Evolutionary conservation across 2,329 filamentous ascomycete species (phyloP), one percentile per base, ranked within the genome.

Genomic region (Cytospora mali): DNA sequence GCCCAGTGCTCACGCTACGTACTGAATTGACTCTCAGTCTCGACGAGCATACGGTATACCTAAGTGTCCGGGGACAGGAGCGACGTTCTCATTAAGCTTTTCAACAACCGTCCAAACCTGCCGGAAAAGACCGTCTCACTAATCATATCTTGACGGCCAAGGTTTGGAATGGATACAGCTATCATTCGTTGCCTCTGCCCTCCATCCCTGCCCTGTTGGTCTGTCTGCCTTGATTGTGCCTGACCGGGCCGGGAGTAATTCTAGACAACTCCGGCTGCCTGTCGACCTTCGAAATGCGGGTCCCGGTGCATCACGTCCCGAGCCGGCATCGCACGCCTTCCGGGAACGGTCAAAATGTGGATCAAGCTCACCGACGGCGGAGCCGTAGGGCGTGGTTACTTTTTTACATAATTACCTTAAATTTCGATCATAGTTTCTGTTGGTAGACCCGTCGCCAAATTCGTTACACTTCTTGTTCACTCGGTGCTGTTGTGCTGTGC

Each of bases 271-370:
- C 42, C 42, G 42, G 42, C n/a, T 13, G 21, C 42, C 42, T 21
- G n/a, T 46, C n/a, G 42, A 46, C 42, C 9, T 46, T 46, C 13
- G 5, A 23, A 23, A 46, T 11, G 42, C 42, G 42, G 42, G 42
- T 23, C 42, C 42, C 42, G 42, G 42, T 46, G 42, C 42, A 46
- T 46, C 42, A 23, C 42, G 42, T 46, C 42, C 42, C 42, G 42
- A 46, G 42, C 42, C 42, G 42, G 42, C n/a, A 18, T 46, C 42
- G 42, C 18, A 23, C 23, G 9, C n/a, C 13, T 46, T 46, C 42
- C 42, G 42, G 9, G 42, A 13, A 23, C 42, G n/a, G 42, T 11
- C 23, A 10, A 13, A 46, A 18, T 46, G 10, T 23, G n/a, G 18
- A 23, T 46, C 18, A 6, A 23, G 10, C 18, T 46, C 42, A 46